Percentiles rank a stretch among this genome's conserved stretches.
Conservation (phyloP, 2,329 filamentous ascomycete species). For the Dendrostoma leiphaemia region DNA sequence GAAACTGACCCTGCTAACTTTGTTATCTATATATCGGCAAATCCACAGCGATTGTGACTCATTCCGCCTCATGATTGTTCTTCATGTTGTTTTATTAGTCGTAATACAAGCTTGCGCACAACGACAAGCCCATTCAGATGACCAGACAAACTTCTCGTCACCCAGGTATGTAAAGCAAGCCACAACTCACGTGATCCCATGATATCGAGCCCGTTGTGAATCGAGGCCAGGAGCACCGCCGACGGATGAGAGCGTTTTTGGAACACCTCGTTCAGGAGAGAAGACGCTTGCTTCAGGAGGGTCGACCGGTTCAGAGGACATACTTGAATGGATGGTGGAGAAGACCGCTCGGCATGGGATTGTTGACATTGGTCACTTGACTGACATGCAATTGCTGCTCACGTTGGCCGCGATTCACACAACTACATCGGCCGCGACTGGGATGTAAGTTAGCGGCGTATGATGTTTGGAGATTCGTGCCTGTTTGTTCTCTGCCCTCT, state of each 20-base stretch:
- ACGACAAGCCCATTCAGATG: too few species aligned
- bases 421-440: slow-evolving; percentile 40
- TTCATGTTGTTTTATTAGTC: too few species aligned
- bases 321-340: slow-evolving; percentile 38
- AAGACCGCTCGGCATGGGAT: slow-evolving; percentile 11
- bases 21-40: too few species aligned
- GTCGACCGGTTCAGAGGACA: slow-evolving; percentile 33
- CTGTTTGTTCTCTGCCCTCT: not conserved
- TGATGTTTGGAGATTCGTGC: too few species aligned
- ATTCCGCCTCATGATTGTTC: too few species aligned
- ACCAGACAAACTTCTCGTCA: too few species aligned
- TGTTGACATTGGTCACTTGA: slow-evolving; percentile 29
- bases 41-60: too few species aligned
- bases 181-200: too few species aligned
- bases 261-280: slow-evolving; percentile 23
- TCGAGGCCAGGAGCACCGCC: slow-evolving; percentile 6
- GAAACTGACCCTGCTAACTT: too few species aligned
- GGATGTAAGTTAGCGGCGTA: slow-evolving; percentile 27
- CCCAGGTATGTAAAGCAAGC: too few species aligned
- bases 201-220: slow-evolving; percentile 4
- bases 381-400: slow-evolving; percentile 36
- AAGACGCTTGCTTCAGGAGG: slow-evolving; percentile 1
- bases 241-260: slow-evolving; percentile 10
- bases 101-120: too few species aligned
- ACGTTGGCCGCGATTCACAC: slow-evolving; percentile 46